These are phyloP conservation scores for Capniomyces stellatus DNA, from an alignment of 371 early-diverging fungal species.

Conservation along the genomic window DNA sequence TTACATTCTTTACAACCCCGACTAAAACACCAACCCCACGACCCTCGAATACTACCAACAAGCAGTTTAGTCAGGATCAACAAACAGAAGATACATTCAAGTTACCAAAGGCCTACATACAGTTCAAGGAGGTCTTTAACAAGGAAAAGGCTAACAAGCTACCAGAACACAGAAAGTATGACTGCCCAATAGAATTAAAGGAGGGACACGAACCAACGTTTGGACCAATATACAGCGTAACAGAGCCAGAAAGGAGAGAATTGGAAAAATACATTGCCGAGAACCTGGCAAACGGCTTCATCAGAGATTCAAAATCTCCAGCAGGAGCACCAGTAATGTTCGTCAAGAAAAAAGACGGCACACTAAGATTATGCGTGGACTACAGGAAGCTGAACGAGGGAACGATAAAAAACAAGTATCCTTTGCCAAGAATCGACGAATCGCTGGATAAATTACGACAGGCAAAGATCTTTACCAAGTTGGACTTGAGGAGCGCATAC, in stretches of 20 bases:
- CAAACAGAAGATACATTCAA: neutral
- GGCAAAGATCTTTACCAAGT: slow-evolving; percentile 24
- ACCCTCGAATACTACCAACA: neutral
- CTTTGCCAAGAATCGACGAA: slow-evolving; percentile 29
- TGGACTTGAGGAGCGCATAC: slow-evolving; percentile 28
- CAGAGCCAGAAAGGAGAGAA: slow-evolving; percentile 2
- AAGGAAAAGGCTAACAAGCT: slow-evolving; percentile 1
- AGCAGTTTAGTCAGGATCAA: neutral
- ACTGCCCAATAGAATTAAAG: slow-evolving; percentile 5
- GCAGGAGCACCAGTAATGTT: slow-evolving; percentile 31
- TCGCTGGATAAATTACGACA: slow-evolving; percentile 20
- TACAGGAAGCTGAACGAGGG: slow-evolving; percentile 29
- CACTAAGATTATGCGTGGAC: slow-evolving; percentile 25
- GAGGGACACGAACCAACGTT: neutral
- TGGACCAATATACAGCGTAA: slow-evolving; percentile 6
- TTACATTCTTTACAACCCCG: neutral
- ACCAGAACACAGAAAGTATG: slow-evolving; percentile 3
- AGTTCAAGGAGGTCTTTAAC: slow-evolving; percentile 1
- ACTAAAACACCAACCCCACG: neutral
- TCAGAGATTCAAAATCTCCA: slow-evolving; percentile 14
- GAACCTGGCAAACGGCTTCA: slow-evolving; percentile 5
- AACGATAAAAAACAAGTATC: slow-evolving; percentile 24
- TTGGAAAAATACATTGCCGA: slow-evolving; percentile 4
- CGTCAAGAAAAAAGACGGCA: slow-evolving; percentile 32
- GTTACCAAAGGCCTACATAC: neutral